Conservation (phyloP, 1,284 basidiomycete genomes). For the Fomes fomentarius region DNA sequence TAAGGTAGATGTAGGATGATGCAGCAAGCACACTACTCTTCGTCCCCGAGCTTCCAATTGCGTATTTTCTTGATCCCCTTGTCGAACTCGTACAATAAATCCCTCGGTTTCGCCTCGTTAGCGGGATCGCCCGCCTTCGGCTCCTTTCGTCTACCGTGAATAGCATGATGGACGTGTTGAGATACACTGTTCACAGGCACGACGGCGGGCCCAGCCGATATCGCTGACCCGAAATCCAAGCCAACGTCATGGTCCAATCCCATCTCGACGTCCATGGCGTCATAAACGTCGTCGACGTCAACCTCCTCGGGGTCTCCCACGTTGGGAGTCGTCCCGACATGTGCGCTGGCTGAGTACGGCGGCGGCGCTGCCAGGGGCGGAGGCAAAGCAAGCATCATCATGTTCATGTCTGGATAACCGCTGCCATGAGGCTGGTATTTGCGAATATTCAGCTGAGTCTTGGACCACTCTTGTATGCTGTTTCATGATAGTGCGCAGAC, state of each 20-base stretch:
- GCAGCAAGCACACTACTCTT: background rate
- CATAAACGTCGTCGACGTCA: slow-evolving; percentile 5
- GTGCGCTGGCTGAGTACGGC: too few relatives aligned
- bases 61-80: slow-evolving; percentile 22
- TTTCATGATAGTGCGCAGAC: background rate
- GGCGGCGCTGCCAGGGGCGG: background rate
- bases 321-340: too few relatives aligned
- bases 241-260: too few relatives aligned
- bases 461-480: slow-evolving; percentile 46
- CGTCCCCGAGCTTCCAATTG: slow-evolving; percentile 13
- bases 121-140: background rate
- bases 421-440: slow-evolving; percentile 16
- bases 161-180: too few relatives aligned
- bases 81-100: slow-evolving; percentile 27
- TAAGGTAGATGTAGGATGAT: too few relatives aligned
- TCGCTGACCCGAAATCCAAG: too few relatives aligned
- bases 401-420: background rate
- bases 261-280: slow-evolving; percentile 3
- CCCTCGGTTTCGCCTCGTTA: background rate
- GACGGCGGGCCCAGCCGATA: background rate
- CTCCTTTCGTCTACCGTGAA: too few relatives aligned
- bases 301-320: too few relatives aligned
- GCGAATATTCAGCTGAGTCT: slow-evolving; percentile 33
- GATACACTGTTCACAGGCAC: too few relatives aligned
- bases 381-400: background rate